A percentile compares a stretch with the other conserved stretches of the same genome.
These are phyloP conservation scores for Xanthoceras sorbifolium DNA, from an alignment of 345 rosid species.

Conservation along the genomic window DNA sequence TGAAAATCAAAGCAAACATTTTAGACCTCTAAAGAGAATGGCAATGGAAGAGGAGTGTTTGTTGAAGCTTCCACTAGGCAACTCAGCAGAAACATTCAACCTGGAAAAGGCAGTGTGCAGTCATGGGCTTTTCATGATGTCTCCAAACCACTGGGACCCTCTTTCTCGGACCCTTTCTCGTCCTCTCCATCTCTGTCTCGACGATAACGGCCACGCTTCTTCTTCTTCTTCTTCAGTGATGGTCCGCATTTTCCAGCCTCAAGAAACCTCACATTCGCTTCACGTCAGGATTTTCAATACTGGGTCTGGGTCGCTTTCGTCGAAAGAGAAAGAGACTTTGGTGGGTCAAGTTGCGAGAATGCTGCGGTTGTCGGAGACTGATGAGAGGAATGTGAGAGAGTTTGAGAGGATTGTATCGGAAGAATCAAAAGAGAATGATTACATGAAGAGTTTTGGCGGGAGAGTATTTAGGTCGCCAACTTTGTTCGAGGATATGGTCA, in stretches of 20 bases:
- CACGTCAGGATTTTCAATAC: constrained; percentile 26
- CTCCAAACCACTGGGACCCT: constrained; percentile 57
- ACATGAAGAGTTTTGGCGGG: constrained; percentile 37
- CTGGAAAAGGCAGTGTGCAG: constrained; percentile 56
- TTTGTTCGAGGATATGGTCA: constrained; percentile 62
- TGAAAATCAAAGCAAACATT: neutral
- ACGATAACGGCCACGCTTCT: neutral
- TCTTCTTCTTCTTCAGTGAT: constrained; percentile 6
- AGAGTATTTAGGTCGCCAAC: constrained; percentile 63
- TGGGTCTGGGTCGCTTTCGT: constrained; percentile 25
- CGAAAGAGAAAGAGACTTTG: constrained; percentile 23
- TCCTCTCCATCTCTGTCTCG: constrained; percentile 37
- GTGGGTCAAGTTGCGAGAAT: constrained; percentile 49
- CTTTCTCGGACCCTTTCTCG: constrained; percentile 42
- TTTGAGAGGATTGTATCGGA: constrained; percentile 29
- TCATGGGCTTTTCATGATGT: constrained; percentile 59
- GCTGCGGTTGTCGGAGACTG: constrained; percentile 46
- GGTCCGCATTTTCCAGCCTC: constrained; percentile 42
- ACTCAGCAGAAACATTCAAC: constrained; percentile 30
- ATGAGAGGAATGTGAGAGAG: constrained; percentile 34
- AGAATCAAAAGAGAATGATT: neutral
- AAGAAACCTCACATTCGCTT: constrained; percentile 24
- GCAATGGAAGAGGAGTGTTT: constrained; percentile 6
- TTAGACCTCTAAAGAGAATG: neutral
- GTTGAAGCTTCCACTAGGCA: constrained; percentile 23